phyloP scores from a whole-genome alignment of 495 filamentous ascomycete genomes.

The Penicillium fimorum region DNA sequence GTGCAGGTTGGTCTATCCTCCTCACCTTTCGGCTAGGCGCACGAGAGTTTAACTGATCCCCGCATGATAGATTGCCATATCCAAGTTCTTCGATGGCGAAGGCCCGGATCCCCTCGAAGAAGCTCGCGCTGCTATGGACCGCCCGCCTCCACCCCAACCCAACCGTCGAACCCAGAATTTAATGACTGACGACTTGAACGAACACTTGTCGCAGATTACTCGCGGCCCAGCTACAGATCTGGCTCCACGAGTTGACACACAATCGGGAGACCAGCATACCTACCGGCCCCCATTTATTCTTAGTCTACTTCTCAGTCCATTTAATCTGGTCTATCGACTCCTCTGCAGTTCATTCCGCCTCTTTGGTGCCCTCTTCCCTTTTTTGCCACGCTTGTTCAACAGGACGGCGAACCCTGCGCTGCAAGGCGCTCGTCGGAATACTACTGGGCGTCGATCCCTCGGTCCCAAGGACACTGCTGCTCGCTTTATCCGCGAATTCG shows the following conservation, averaged over 20 bases:
- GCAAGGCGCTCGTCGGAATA: slow-evolving; percentile 55
- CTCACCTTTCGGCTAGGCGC: background rate
- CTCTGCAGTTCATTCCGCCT: slow-evolving; percentile 61
- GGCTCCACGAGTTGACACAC: slow-evolving; percentile 80
- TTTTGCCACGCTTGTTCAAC: slow-evolving; percentile 72
- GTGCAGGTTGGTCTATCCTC: slow-evolving; percentile 62
- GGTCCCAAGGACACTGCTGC: slow-evolving; percentile 84
- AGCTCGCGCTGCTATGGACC: slow-evolving; percentile 60
- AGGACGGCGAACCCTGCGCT: slow-evolving; percentile 47
- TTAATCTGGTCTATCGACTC: slow-evolving; percentile 71
- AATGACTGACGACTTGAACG: slow-evolving; percentile 61
- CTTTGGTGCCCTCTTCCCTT: slow-evolving; percentile 73
- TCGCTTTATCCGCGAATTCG: slow-evolving; percentile 85
- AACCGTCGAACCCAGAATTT: slow-evolving; percentile 53
- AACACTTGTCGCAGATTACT: slow-evolving; percentile 34
- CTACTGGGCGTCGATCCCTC: slow-evolving; percentile 67
- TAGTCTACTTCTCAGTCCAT: slow-evolving; percentile 74
- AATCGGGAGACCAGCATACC: slow-evolving; percentile 59
- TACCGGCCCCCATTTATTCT: slow-evolving; percentile 72
- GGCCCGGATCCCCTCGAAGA: slow-evolving; percentile 77
- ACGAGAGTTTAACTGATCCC: slow-evolving; percentile 9
- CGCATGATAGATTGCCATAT: slow-evolving; percentile 73
- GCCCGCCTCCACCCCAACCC: slow-evolving; percentile 54
- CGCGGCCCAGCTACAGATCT: slow-evolving; percentile 34
- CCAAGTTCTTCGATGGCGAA: slow-evolving; percentile 98